Percentiles rank a stretch among this genome's conserved stretches.
Conservation (phyloP, 2,329 filamentous ascomycete species). For the Xylaria sp. region DNA sequence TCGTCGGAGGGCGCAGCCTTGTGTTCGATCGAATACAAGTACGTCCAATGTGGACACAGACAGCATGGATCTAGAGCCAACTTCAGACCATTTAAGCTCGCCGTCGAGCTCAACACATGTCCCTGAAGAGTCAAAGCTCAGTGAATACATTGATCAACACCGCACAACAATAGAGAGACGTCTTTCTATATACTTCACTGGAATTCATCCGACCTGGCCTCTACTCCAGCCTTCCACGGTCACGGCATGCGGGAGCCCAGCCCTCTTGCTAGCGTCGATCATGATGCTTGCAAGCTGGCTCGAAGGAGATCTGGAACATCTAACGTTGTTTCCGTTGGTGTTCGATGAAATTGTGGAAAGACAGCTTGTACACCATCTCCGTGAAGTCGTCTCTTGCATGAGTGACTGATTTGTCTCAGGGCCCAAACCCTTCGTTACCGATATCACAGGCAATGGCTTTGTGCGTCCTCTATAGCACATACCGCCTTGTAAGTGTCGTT, state of each 20-base stretch:
- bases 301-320: conserved; percentile 39
- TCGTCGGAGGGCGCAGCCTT: conserved; percentile 35
- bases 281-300: conserved; percentile 43
- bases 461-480: conserved; percentile 39
- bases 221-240: conserved; percentile 39
- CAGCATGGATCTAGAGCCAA: background rate
- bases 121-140: conserved; percentile 14
- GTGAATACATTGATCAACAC: conserved; percentile 18
- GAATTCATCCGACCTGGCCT: conserved; percentile 42
- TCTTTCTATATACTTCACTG: conserved; percentile 37
- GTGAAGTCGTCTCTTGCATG: background rate
- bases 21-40: conserved; percentile 30
- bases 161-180: conserved; percentile 26
- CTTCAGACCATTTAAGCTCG: conserved; percentile 1
- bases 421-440: conserved; percentile 31
- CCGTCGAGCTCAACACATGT: background rate
- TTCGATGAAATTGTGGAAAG: conserved; percentile 38
- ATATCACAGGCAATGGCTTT: conserved; percentile 40
- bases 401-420: conserved; percentile 24
- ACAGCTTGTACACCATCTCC: conserved; percentile 33
- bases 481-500: conserved; percentile 36
- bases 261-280: conserved; percentile 38
- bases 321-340: conserved; percentile 35
- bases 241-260: conserved; percentile 23
- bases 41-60: conserved; percentile 1